Conservation (phyloP, 345 rosid species). For the Gossypioides kirkii region DNA sequence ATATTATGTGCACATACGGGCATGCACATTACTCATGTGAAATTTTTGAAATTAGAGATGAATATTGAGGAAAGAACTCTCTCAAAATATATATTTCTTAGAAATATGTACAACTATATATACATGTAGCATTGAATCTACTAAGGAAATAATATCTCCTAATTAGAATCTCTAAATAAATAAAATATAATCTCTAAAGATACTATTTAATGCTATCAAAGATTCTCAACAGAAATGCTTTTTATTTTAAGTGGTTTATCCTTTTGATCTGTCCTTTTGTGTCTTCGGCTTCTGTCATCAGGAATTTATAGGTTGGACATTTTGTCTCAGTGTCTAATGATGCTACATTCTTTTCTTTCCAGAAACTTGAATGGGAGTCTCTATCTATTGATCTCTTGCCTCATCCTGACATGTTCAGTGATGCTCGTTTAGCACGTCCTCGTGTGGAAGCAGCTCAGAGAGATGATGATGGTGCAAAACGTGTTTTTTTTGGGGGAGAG, state of each 20-base stretch:
- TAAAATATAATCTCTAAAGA: no score
- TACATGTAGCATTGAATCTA: no score
- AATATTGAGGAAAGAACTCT: no score
- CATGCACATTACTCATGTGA: neutral
- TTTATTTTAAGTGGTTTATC: conserved; percentile 3
- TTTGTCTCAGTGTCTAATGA: conserved; percentile 22
- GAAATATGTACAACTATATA: no score
- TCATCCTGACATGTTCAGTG: conserved; percentile 99
- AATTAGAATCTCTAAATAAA: no score
- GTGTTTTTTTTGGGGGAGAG: conserved; percentile 99
- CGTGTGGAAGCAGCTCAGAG: conserved; percentile 57
- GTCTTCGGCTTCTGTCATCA: neutral
- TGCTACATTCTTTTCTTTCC: conserved; percentile 31
- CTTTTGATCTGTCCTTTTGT: neutral
- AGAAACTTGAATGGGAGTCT: conserved; percentile 99
- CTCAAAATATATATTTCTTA: no score
- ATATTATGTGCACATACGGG: neutral
- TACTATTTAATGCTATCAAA: no score
- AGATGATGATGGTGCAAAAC: conserved; percentile 98
- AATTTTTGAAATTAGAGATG: no score
- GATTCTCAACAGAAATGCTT: no score
- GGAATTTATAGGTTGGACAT: neutral
- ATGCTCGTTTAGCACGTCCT: conserved; percentile 68
- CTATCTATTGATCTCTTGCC: conserved; percentile 96
- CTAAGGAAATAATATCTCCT: no score